Percentiles rank a stretch among this genome's conserved stretches.
phyloP scores from a whole-genome alignment of 208 protist species.

The Trichomonas vaginalis region DNA sequence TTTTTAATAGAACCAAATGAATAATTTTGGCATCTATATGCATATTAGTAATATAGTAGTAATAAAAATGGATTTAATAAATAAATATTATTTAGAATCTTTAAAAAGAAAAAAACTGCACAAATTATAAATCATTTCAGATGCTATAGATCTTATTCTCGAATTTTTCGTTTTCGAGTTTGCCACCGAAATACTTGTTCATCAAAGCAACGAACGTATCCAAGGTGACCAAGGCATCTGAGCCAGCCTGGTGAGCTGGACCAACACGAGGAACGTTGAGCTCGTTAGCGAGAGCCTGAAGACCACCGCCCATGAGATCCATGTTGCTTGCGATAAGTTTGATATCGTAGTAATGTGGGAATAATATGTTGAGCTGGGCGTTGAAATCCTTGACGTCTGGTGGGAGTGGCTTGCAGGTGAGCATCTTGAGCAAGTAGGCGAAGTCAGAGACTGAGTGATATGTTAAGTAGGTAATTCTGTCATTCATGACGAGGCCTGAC shows the following conservation, averaged over 20 bases:
- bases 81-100: too few relatives aligned
- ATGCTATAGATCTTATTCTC: background rate
- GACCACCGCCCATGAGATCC: slow-evolving; percentile 38
- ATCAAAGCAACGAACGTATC: slow-evolving; percentile 23
- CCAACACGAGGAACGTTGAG: slow-evolving; percentile 53
- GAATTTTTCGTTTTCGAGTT: background rate
- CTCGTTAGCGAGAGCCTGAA: slow-evolving; percentile 76
- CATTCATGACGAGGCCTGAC: slow-evolving; percentile 80
- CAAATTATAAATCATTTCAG: too few relatives aligned
- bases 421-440: slow-evolving; percentile 75
- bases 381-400: background rate
- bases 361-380: background rate
- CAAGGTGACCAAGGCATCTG: slow-evolving; percentile 59
- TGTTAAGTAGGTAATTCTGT: slow-evolving; percentile 76
- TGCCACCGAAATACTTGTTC: slow-evolving; percentile 19
- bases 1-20: too few relatives aligned
- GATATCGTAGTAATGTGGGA: background rate
- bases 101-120: too few relatives aligned
- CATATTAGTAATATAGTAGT: too few relatives aligned
- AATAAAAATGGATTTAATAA: too few relatives aligned
- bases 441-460: slow-evolving; percentile 95
- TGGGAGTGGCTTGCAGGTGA: slow-evolving; percentile 7
- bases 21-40: too few relatives aligned
- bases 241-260: slow-evolving; percentile 65
- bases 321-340: background rate